Conservation (phyloP, 1,139 yeast genomes). For the Geotrichum restrictum region DNA sequence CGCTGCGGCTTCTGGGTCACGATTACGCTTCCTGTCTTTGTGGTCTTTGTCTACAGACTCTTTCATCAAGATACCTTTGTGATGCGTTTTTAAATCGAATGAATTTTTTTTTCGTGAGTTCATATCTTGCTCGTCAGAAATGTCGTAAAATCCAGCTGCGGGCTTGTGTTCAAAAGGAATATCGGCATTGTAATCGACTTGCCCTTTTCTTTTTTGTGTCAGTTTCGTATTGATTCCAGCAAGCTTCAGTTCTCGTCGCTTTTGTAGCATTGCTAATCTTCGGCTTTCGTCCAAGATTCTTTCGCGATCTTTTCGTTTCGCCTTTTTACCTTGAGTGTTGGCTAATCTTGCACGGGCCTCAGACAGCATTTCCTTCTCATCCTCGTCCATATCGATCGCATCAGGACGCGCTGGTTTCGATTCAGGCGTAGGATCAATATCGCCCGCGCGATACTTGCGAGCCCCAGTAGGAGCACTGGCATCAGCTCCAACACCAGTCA, state of each 20-base stretch:
- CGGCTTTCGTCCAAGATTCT: conserved; percentile 70
- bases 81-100: conserved; percentile 49
- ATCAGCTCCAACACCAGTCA: conserved; percentile 57
- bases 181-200: conserved; percentile 75
- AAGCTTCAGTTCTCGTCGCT: conserved; percentile 77
- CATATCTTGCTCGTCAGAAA: conserved; percentile 50
- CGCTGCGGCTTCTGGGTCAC: conserved; percentile 24
- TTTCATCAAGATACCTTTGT: conserved; percentile 48
- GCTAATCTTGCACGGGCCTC: conserved; percentile 92
- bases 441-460: conserved; percentile 43
- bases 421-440: conserved; percentile 68
- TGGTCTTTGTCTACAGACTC: conserved; percentile 35
- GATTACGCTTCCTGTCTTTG: conserved; percentile 36
- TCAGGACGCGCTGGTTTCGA: conserved; percentile 82
- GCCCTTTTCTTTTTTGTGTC: conserved; percentile 49
- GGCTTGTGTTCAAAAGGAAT: conserved; percentile 79
- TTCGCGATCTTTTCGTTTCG: conserved; percentile 85
- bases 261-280: conserved; percentile 71
- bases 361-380: conserved; percentile 84
- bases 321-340: conserved; percentile 92
- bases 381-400: conserved; percentile 74
- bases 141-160: conserved; percentile 64
- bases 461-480: conserved; percentile 31
- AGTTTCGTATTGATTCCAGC: conserved; percentile 69
- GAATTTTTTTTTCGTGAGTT: conserved; percentile 43